Percentiles rank a stretch among this genome's conserved stretches.
These are phyloP conservation scores for Starmerella ratchasimensis DNA, from an alignment of 805 yeast species.

Conservation along the genomic window DNA sequence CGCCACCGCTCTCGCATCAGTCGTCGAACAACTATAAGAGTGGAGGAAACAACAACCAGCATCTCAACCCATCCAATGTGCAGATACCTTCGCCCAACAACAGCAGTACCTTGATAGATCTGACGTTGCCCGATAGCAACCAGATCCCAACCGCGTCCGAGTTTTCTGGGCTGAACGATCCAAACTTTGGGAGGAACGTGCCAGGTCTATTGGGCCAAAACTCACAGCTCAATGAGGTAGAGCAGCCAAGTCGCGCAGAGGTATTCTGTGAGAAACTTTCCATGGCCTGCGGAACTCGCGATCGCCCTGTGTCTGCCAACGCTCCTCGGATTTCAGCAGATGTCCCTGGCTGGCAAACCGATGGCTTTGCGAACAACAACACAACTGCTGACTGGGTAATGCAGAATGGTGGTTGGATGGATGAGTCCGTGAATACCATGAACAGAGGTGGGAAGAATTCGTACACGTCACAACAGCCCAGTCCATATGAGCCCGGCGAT, in stretches of 20 bases:
- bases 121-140: no score
- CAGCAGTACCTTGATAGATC: background rate
- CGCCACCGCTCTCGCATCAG: background rate
- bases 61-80: background rate
- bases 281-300: constrained; percentile 71
- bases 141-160: no score
- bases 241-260: constrained; percentile 27
- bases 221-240: no score
- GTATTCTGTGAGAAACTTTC: constrained; percentile 66
- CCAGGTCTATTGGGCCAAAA: no score
- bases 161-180: no score
- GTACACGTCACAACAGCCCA: no score
- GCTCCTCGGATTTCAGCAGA: constrained; percentile 18
- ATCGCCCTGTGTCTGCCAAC: constrained; percentile 29
- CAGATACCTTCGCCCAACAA: background rate
- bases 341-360: constrained; percentile 15
- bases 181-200: no score
- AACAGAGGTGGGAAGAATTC: background rate
- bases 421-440: background rate
- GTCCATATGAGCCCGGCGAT: no score
- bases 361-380: constrained; percentile 1
- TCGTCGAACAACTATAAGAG: background rate
- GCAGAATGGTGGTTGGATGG: constrained; percentile 5
- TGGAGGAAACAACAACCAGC: background rate
- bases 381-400: constrained; percentile 8